phyloP scores from a whole-genome alignment of 2,329 filamentous ascomycete species.

The Monosporascus sp. region DNA sequence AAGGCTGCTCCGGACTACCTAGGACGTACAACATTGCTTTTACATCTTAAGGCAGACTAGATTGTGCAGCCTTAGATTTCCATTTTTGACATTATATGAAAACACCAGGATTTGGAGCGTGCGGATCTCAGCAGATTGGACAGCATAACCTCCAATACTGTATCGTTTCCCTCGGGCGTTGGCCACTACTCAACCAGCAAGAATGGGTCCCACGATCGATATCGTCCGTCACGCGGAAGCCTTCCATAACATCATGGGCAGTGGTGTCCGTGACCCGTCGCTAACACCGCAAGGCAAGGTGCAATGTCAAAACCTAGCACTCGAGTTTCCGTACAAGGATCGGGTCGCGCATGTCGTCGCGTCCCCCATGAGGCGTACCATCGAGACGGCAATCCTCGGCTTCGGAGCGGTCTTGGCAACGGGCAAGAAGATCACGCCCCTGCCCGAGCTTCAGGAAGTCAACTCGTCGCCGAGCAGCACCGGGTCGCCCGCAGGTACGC shows the following conservation, averaged over 20 bases:
- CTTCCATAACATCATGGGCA: conserved; percentile 72
- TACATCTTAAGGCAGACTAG: too few relatives aligned
- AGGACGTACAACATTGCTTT: too few relatives aligned
- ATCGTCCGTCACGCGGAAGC: conserved; percentile 69
- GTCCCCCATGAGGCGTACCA: conserved; percentile 71
- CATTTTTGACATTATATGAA: too few relatives aligned
- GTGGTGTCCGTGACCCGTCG: conserved; percentile 63
- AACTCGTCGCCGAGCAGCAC: conserved; percentile 68
- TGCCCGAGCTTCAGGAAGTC: conserved; percentile 75
- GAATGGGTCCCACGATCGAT: conserved; percentile 51
- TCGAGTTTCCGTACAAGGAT: conserved; percentile 55
- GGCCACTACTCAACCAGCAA: neutral
- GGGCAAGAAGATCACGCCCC: conserved; percentile 48
- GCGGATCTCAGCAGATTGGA: too few relatives aligned
- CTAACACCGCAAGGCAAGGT: conserved; percentile 65
- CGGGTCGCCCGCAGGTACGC: conserved; percentile 48
- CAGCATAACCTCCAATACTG: too few relatives aligned
- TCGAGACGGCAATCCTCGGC: conserved; percentile 66
- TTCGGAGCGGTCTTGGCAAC: conserved; percentile 41
- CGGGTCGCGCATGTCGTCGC: conserved; percentile 63
- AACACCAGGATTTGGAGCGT: too few relatives aligned
- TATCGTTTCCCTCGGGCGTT: too few relatives aligned
- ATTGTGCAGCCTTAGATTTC: too few relatives aligned
- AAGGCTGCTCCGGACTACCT: too few relatives aligned
- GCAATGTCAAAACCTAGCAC: conserved; percentile 61